Evolutionary conservation across 352 stramenopile species (phyloP).

Genomic region (Globisporangium recalcitrans): DNA sequence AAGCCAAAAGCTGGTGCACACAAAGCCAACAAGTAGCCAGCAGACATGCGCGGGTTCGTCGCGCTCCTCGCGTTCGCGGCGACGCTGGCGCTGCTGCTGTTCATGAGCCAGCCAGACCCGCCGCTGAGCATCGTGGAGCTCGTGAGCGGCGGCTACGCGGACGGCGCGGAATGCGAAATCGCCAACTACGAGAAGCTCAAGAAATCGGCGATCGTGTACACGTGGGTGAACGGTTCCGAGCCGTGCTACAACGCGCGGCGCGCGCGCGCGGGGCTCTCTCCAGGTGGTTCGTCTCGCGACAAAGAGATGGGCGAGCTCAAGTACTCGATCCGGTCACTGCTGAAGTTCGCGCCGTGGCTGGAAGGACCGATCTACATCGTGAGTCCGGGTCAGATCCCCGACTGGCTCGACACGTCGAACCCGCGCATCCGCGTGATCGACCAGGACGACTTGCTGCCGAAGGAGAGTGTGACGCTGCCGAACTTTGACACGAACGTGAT

Average conservation of each 20-base stretch:
- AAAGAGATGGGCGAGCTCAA: slow-evolving; percentile 87
- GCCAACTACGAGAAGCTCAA: slow-evolving; percentile 59
- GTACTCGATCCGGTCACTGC: slow-evolving; percentile 76
- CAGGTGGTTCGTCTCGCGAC: slow-evolving; percentile 61
- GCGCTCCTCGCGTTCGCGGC: slow-evolving; percentile 45
- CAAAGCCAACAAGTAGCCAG: background rate
- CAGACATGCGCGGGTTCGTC: slow-evolving; percentile 38
- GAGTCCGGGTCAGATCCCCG: slow-evolving; percentile 70
- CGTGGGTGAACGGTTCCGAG: slow-evolving; percentile 83
- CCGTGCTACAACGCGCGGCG: slow-evolving; percentile 69
- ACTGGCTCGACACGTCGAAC: slow-evolving; percentile 72
- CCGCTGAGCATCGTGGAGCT: slow-evolving; percentile 46
- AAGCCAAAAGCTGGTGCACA: background rate
- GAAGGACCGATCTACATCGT: slow-evolving; percentile 83
- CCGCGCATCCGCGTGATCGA: slow-evolving; percentile 67
- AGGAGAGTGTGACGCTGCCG: slow-evolving; percentile 45
- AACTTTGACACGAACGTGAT: slow-evolving; percentile 85
- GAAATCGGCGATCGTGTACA: slow-evolving; percentile 76
- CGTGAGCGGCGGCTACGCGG: slow-evolving; percentile 32
- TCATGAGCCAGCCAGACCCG: slow-evolving; percentile 42
- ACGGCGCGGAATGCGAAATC: slow-evolving; percentile 48
- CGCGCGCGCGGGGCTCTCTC: slow-evolving; percentile 39
- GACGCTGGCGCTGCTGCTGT: slow-evolving; percentile 43
- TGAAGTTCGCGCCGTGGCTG: slow-evolving; percentile 77
- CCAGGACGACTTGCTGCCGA: slow-evolving; percentile 71